Evolutionary conservation across 1,284 basidiomycete genomes (phyloP), one percentile per base, ranked within the genome.

Genomic region (Takashimella tepidaria): DNA sequence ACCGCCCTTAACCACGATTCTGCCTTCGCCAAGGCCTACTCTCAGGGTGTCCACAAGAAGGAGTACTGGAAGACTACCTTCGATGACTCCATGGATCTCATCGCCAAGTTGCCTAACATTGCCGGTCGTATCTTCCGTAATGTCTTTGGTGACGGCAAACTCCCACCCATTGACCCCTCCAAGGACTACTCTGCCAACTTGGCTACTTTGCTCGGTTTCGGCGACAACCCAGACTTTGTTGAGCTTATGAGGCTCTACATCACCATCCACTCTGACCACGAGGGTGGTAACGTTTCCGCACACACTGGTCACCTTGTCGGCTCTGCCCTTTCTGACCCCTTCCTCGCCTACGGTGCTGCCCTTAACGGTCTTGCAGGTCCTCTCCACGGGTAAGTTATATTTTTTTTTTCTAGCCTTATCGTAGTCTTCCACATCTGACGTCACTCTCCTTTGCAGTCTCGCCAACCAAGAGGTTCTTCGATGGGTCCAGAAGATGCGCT

Each of bases 241-340:
- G 95, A 98, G 79, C 84, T 97, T 61, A 84, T 98, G 77, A 84
- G 95, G 67, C 83, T 98, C 57, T 98, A 98, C 83, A 86, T 98
- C 77, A 95, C 92, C 69, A 95, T 98, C 71, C 95, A 98, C 83
- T 89, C 89, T 72, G 93, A 98, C 76, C 93, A 98, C 79, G 93
- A 98, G 78, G 95, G 95, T 75, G 95, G 95, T 51, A 98, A 98
- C 72, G 95, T 98, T 60, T 98, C 95, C 64, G 89, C 90, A n/a
- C 90, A 92, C 80, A 89, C 89, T 52, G 89, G 89, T 62, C 92
- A 98, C 81, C 82, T 98, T 49, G 95, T 98, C 72, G 95, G 93
- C 57, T 97, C 93, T 56, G 95, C 95, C 53, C 87, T 98, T 57
- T 95, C 93, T 5, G 95, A 98, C 78, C 95, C 95, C 63, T 98